Conservation (phyloP, 768 basidiomycete genomes). For the Phanerodontia chrysosporium region DNA sequence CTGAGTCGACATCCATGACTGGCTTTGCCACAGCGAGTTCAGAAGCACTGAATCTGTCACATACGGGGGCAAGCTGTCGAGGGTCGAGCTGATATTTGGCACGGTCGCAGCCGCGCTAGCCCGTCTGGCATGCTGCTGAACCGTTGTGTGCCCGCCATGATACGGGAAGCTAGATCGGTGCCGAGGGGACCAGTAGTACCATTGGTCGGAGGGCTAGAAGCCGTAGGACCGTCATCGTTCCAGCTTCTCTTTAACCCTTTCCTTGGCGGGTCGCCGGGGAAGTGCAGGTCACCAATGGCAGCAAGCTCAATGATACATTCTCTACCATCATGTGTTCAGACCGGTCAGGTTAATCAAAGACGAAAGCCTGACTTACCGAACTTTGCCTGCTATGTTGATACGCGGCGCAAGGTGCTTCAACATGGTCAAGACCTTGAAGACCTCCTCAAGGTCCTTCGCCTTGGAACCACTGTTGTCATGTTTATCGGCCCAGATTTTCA, state of each 20-base stretch:
- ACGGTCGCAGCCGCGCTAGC: not conserved
- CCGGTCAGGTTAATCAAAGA: not conserved
- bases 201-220: not conserved
- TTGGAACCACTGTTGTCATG: constrained; percentile 19
- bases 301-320: not conserved
- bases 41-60: not conserved
- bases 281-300: constrained; percentile 32
- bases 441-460: constrained; percentile 35
- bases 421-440: constrained; percentile 36
- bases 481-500: constrained; percentile 40
- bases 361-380: not conserved
- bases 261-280: constrained; percentile 37
- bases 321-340: not conserved
- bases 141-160: constrained; percentile 30
- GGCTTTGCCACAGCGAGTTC: not conserved
- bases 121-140: constrained; percentile 6
- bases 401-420: constrained; percentile 28
- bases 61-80: not conserved
- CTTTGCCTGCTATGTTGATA: not conserved
- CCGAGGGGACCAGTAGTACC: not conserved
- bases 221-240: constrained; percentile 46
- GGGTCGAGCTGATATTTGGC: not conserved
- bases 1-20: not conserved
- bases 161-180: constrained; percentile 13
- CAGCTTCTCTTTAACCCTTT: constrained; percentile 34